Evolutionary conservation across 1,284 basidiomycete species (phyloP), one percentile per base, ranked within the genome.

Genomic region (Trametes polyzona): DNA sequence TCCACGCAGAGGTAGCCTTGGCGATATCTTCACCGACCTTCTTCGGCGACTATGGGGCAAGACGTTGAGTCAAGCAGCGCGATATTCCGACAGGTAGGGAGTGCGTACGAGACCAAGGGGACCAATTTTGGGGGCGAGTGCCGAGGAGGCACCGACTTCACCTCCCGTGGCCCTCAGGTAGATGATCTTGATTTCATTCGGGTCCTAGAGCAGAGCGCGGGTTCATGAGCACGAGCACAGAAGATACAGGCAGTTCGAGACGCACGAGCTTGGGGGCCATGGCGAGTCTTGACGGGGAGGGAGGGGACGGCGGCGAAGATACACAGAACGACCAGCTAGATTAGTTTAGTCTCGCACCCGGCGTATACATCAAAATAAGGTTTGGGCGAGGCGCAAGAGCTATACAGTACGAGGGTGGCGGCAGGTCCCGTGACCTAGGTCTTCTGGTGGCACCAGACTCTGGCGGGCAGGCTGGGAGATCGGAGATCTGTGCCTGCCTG

Each of bases 21-120:
- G 97, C 97, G 74, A 99, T 99, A 82, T 99, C 97, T 93, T 99
- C 97, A 82, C 97, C 97, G 80, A 99, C 96, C 85, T 99, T 99
- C 86, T 99, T 99, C 74, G 97, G 96, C 59, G 97, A 98, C 96
- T 98, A 55, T 19, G 29, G 52, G 23, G 55, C 41, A 43, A 29
- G 33, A n/a, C 47, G 47, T 55, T 62, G 36, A 49, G 26, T n/a
- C 32, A 27, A 41, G 40, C 21, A 27, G 26, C 33, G 6, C 10
- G 27, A n/a, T 8, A 10, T 24, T 1, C 9, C 5, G 23, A 46
- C 17, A 44, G 40, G 29, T 17, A 50, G 12, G 8, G 11, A 23
- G 46, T 44, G 11, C 94, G 75, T 76, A 98, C 96, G 72, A 99
- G 83, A 95, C 96, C 96, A 71, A 99, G 90, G 81, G 97, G 97